Evolutionary conservation across 768 basidiomycete genomes (phyloP), one percentile per base, ranked within the genome.

Genomic region (Leccinum subgranulosum): DNA sequence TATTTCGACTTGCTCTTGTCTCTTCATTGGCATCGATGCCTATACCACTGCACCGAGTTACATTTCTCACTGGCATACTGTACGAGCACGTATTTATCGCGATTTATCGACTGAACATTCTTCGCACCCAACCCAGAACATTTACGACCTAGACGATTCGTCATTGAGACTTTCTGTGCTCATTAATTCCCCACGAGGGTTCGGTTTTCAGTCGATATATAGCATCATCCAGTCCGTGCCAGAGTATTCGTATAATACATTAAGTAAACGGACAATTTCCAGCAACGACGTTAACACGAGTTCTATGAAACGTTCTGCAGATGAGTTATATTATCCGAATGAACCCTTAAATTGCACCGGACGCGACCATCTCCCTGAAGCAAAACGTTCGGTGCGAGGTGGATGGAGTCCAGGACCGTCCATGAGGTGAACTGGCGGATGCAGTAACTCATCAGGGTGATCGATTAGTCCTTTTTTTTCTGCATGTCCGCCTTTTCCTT

Each of bases 41-140:
- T 27, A 59, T 57, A 66, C 65, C 61, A 63, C 45, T 43, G 51
- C 59, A 60, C 57, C 9, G 55, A 41, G 54, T 67, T 52, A 58
- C 69, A 62, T 53, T 58, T 53, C 51, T 53, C 55, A 51, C 49
- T 31, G 31, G 49, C 49, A 51, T 74, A 73, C n/a, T 57, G 57
- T 66, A 71, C 57, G 58, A 61, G 36, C 62, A 49, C 53, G 28
- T 61, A 63, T 60, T 56, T 73, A 72, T 57, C 64, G 57, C 52
- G 66, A 66, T 64, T 58, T 65, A 66, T 64, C 51, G 51, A 50
- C 52, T 57, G 60, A 60, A 69, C 61, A 36, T 52, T 45, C 39
- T 55, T 53, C 9, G 46, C 49, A 49, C 34, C 47, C 29, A 23
- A 53, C 49, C 11, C 56, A 39, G 55, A 51, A 57, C 49, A 54